These are phyloP conservation scores for Fusarium sarcochroum DNA, from an alignment of 2,329 filamentous ascomycete species.

Conservation along the genomic window DNA sequence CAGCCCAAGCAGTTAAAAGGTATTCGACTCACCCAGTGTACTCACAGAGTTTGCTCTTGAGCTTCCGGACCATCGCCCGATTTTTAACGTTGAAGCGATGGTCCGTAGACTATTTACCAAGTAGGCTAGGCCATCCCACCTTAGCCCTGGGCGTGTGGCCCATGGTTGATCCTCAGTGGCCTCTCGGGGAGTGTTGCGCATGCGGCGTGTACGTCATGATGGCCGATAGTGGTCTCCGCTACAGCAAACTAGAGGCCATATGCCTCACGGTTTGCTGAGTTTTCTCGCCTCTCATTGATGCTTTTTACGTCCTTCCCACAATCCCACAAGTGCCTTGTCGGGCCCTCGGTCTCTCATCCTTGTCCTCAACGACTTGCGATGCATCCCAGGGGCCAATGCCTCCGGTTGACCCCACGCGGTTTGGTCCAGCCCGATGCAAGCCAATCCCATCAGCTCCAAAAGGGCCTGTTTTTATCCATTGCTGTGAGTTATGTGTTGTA, in stretches of 20 bases:
- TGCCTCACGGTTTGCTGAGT: conserved; percentile 32
- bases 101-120: conserved; percentile 44
- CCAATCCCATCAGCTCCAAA: conserved; percentile 26
- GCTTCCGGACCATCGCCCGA: conserved; percentile 48
- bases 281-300: conserved; percentile 41
- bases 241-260: conserved; percentile 35
- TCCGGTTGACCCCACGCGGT: conserved; percentile 36
- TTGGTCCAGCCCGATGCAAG: conserved; percentile 24
- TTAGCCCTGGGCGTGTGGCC: conserved; percentile 42
- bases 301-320: conserved; percentile 34
- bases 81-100: conserved; percentile 47
- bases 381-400: conserved; percentile 28
- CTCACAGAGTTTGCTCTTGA: conserved; percentile 40
- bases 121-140: conserved; percentile 43
- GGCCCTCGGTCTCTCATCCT: conserved; percentile 34
- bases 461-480: conserved; percentile 20
- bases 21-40: conserved; percentile 16
- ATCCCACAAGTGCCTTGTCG: conserved; percentile 24
- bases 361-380: conserved; percentile 24
- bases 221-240: conserved; percentile 41
- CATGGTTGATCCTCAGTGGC: conserved; percentile 42
- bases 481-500: conserved; percentile 26
- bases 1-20: conserved; percentile 41
- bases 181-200: conserved; percentile 40
- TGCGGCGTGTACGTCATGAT: conserved; percentile 48